A percentile compares a stretch with the other conserved stretches of the same genome.
Conservation (phyloP, 148 eudicot species). For the Camellia sinensis region DNA sequence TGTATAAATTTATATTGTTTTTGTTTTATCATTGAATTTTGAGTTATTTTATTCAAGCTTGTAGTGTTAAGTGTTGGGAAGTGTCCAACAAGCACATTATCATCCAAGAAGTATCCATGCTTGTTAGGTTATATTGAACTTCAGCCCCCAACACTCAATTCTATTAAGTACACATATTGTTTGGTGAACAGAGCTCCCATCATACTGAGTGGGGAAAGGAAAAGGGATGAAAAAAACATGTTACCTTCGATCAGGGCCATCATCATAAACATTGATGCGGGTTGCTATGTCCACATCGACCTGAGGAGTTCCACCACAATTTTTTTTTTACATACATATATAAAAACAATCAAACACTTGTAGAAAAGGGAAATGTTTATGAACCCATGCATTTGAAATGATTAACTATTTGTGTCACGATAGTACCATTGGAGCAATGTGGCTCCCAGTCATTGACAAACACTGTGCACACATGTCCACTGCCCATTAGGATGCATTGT, state of each 20-base stretch:
- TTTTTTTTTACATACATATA: no score
- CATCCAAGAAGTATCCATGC: no score
- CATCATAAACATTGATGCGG: slow-evolving; percentile 54
- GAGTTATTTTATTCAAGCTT: no score
- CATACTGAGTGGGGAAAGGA: not conserved
- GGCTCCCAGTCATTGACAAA: not conserved
- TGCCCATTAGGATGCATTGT: not conserved
- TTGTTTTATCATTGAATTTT: no score
- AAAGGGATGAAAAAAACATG: not conserved
- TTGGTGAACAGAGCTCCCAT: no score
- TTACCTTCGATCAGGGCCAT: slow-evolving; percentile 84
- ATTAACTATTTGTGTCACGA: not conserved
- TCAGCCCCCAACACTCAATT: no score
- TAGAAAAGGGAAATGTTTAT: not conserved
- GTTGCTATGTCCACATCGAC: slow-evolving; percentile 87
- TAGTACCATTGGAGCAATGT: not conserved
- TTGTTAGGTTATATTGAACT: no score
- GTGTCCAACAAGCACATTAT: no score
- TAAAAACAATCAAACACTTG: not conserved
- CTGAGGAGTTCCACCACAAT: slow-evolving; percentile 30
- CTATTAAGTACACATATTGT: not conserved
- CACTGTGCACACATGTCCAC: not conserved
- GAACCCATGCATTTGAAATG: not conserved
- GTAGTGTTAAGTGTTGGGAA: no score
- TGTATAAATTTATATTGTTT: no score